These are phyloP conservation scores for Flaveria trinervia DNA, from an alignment of 129 eudicot genomes.

Conservation along the genomic window DNA sequence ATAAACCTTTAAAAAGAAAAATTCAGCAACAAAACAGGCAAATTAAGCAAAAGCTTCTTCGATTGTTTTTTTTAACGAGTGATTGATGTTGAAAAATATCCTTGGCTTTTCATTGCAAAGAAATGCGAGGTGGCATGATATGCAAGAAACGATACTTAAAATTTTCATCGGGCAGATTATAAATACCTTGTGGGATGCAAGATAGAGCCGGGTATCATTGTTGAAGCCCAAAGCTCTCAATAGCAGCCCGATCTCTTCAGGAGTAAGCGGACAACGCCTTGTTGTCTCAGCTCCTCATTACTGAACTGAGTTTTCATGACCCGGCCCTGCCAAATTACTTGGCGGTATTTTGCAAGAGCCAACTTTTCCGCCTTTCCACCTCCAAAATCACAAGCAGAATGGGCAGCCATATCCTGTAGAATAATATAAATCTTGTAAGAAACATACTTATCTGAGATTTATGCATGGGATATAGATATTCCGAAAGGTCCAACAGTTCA, in stretches of 20 bases:
- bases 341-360: constrained; percentile 96
- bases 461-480: constrained; percentile 8
- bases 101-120: background rate
- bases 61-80: background rate
- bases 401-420: constrained; percentile 97
- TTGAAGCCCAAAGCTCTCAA: constrained; percentile 84
- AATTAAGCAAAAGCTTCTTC: constrained; percentile 11
- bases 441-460: background rate
- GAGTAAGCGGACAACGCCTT: constrained; percentile 93
- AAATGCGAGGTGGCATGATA: background rate
- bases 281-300: constrained; percentile 78
- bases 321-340: constrained; percentile 95
- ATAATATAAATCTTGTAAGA: constrained; percentile 2
- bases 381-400: constrained; percentile 98
- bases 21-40: background rate
- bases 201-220: constrained; percentile 78
- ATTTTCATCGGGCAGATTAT: background rate
- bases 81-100: background rate
- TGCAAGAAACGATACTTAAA: background rate
- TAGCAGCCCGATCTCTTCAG: constrained; percentile 88
- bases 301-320: constrained; percentile 83
- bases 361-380: constrained; percentile 95
- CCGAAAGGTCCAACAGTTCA: background rate
- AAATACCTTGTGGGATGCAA: constrained; percentile 94
- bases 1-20: constrained; percentile 55